Conservation (phyloP, 257 asterid species). For the Scutellaria minor region DNA sequence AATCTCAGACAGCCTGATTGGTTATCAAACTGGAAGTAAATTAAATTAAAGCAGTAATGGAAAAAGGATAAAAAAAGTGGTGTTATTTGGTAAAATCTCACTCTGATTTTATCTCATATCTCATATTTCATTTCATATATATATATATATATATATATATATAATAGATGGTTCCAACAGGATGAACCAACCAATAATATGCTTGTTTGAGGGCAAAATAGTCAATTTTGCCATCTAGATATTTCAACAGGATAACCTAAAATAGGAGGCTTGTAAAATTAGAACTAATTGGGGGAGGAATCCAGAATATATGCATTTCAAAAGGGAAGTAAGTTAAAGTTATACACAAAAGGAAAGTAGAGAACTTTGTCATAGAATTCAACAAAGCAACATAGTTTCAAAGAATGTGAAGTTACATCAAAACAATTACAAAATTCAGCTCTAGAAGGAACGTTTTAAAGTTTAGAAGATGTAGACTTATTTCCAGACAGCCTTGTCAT, state of each 20-base stretch:
- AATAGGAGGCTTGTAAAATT: no score
- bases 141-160: no score
- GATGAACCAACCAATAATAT: background rate
- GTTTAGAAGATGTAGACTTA: constrained; percentile 36
- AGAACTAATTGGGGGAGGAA: no score
- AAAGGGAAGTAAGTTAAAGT: no score
- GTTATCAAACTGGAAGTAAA: background rate
- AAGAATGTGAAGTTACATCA: constrained; percentile 21
- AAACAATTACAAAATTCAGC: background rate
- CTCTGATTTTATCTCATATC: no score
- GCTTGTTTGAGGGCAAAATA: background rate
- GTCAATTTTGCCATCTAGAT: background rate
- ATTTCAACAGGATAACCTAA: no score
- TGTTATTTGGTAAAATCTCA: constrained; percentile 11
- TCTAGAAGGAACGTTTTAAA: constrained; percentile 29
- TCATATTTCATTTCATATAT: no score
- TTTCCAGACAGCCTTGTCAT: constrained; percentile 59
- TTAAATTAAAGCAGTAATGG: background rate
- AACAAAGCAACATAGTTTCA: constrained; percentile 19
- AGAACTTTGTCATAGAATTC: constrained; percentile 25
- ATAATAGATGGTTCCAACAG: no score
- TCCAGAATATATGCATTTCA: background rate
- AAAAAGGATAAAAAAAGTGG: background rate
- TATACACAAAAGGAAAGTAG: constrained; percentile 33
- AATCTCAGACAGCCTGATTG: constrained; percentile 24